Evolutionary conservation across 2,329 filamentous ascomycete species (phyloP), one percentile per base, ranked within the genome.

Genomic region (Ceratocystis smalleyi): DNA sequence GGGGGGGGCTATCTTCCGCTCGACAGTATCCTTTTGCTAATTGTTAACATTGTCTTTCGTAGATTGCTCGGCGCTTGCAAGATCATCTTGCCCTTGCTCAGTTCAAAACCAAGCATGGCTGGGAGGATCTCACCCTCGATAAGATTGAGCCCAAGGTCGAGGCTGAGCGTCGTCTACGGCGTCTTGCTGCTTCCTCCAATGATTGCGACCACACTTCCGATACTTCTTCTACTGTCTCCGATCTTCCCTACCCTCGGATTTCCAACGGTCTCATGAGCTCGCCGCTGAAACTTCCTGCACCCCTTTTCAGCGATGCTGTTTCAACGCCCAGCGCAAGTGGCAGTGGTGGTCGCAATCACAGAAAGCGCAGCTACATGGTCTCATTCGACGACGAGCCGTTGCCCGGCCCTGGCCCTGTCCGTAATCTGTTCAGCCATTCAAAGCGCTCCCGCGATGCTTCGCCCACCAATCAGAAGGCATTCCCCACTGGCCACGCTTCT

Each of bases 51-150:
- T 40, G 35, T 3, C 12, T 15, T 2, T 19, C 32, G 64, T 73
- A 97, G 94, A 95, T 99, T 78, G 94, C 91, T 70, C 83, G 92
- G 73, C 88, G 88, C 71, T 80, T 99, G 64, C 91, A 97, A 77
- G 91, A 95, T 78, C 89, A 92, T 68, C 84, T 99, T 67, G 92
- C 94, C 66, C 84, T 97, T 68, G 94, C 94, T 73, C 94, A 95
- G 75, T 94, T 96, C 82, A 97, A 97, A 78, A 91, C 94, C 69
- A 91, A 95, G 76, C 88, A 95, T 77, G 91, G 91, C 73, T 95
- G 91, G 86, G 88, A 96, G 75, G 89, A 94, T 74, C 82, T 95
- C 73, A 89, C 87, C 68, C 83, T 95, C 71, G 89, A 91, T 73
- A 85, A 81, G 67, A 89, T 96, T 76, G 90, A 95, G 75, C 89